Conservation (phyloP, 768 basidiomycete species). For the Leccinum variicolor region DNA sequence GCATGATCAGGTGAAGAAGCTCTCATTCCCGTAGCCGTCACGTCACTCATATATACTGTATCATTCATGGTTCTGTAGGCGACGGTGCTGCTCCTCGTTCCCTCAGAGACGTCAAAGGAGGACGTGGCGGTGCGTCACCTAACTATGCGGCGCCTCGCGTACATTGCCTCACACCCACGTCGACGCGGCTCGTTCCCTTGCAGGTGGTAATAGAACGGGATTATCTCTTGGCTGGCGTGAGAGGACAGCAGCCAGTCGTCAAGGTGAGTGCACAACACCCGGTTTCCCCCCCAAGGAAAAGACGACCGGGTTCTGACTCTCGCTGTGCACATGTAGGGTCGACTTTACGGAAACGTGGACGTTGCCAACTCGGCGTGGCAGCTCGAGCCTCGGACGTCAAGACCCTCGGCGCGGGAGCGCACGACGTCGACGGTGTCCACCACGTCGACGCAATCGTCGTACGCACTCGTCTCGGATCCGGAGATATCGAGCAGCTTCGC, state of each 20-base stretch:
- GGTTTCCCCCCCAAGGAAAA: neutral
- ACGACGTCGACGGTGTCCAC: constrained; percentile 76
- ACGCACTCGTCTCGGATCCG: constrained; percentile 77
- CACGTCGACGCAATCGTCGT: constrained; percentile 75
- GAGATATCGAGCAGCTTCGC: constrained; percentile 85
- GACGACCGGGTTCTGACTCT: neutral
- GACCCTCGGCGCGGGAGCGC: constrained; percentile 58
- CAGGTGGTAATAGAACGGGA: constrained; percentile 74
- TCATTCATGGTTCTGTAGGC: constrained; percentile 44
- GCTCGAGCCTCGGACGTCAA: constrained; percentile 61
- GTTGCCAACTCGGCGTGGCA: constrained; percentile 71
- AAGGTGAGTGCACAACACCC: constrained; percentile 52
- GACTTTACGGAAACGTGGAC: constrained; percentile 68
- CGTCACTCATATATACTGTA: constrained; percentile 16
- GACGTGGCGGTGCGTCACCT: constrained; percentile 57
- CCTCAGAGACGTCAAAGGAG: constrained; percentile 65
- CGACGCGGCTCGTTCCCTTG: neutral
- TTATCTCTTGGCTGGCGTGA: constrained; percentile 70
- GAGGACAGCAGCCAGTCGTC: constrained; percentile 64
- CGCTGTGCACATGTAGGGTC: constrained; percentile 51
- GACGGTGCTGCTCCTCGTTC: constrained; percentile 72
- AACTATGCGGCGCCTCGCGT: neutral
- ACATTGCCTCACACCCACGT: neutral
- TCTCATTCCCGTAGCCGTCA: constrained; percentile 9
- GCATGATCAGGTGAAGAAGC: constrained; percentile 70